Evolutionary conservation across 306 rosid genomes (phyloP), one percentile per base, ranked within the genome.

Genomic region (Arachis hypogaea): DNA sequence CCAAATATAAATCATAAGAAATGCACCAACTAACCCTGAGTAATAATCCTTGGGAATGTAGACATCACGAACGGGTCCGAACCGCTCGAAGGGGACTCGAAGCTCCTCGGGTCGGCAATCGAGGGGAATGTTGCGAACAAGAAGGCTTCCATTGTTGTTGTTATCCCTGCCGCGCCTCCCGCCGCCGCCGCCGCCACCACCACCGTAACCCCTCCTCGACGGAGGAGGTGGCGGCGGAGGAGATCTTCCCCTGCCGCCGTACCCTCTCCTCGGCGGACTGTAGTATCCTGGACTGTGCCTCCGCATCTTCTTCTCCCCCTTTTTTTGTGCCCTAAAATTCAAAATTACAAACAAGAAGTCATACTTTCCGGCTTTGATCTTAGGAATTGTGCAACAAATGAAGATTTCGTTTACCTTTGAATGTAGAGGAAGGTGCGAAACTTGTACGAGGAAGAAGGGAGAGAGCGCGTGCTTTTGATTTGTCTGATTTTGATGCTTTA

Each of bases 1-100:
- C 51, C 2, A 33, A 33, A 33, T 33, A 33, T 33, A 14, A 52
- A 52, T 7, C 58, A n/a, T 5, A 14, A 52, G 3, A 52, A 52
- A 14, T 4, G 58, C 58, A 52, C 7, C 7, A 5, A 52, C 94
- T 88, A 74, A 95, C 99, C 98, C 98, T 65, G 99, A 58, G 78
- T 95, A 90, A 83, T 87, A 95, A 79, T 95, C 98, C 88, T 90
- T 92, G 1, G 99, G 99, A 16, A 95, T 87, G 81, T 95, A 95
- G 54, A 95, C 98, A 68, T 95, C 99, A 40, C 99, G 86, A 67
- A 95, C 99, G 18, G 87, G 81, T 58, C 99, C 99, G 43, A 90
- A 95, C 63, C 98, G 91, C 82, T 95, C 99, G 66, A 95, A 95
- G 0, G 97, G 90, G 29, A 67, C 86, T 29, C 97, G 86, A 43